Evolutionary conservation across 768 basidiomycete species (phyloP).

Genomic region (Naganishia vaughanmartiniae): DNA sequence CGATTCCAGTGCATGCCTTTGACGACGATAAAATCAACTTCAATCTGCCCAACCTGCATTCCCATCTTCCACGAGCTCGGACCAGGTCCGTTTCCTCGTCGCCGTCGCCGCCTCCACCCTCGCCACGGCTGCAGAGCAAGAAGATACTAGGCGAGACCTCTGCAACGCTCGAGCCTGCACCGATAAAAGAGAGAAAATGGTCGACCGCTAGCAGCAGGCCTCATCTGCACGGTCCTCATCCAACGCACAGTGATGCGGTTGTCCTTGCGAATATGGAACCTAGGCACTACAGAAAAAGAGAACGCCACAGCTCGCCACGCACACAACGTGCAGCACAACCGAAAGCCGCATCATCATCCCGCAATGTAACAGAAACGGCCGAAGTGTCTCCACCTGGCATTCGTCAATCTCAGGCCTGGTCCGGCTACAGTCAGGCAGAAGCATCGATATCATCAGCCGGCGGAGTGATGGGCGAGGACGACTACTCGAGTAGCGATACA

Average conservation of each 20-base stretch:
- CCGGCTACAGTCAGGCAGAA: neutral
- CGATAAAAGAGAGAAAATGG: neutral
- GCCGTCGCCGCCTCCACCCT: conserved; percentile 12
- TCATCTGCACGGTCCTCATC: neutral
- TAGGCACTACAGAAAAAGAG: neutral
- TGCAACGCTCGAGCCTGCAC: neutral
- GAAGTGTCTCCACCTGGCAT: neutral
- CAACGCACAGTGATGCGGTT: neutral
- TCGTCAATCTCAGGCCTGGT: neutral
- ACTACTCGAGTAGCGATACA: conserved; percentile 17
- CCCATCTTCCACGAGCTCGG: conserved; percentile 12
- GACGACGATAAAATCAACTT: neutral
- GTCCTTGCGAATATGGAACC: neutral
- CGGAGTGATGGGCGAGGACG: conserved; percentile 8
- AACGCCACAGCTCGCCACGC: neutral
- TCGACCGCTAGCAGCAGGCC: conserved; percentile 17
- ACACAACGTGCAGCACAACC: neutral
- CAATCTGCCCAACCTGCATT: conserved; percentile 6
- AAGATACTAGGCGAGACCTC: neutral
- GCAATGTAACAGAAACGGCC: neutral
- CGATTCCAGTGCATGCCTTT: neutral
- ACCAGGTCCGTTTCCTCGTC: conserved; percentile 18
- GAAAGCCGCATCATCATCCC: neutral
- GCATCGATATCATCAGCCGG: conserved; percentile 15
- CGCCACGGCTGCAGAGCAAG: neutral